Evolutionary conservation across 2,329 filamentous ascomycete genomes (phyloP), one percentile per base, ranked within the genome.

Genomic region (Drechslera avenae): DNA sequence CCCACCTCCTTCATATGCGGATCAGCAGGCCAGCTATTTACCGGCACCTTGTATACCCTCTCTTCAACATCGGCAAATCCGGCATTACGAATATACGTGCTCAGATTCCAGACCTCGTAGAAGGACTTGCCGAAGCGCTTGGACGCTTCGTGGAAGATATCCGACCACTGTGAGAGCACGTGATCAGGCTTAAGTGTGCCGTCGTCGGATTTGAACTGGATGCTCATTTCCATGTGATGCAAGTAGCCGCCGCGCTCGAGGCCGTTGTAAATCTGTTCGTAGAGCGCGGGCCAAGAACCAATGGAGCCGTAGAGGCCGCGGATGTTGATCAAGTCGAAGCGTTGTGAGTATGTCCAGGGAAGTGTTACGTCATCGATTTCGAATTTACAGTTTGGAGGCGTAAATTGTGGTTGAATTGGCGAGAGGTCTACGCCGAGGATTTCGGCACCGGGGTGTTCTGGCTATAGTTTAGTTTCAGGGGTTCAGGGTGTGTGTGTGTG

Each of bases 341-440:
- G 41, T 1, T 37, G 26, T 1, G 64, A 63, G 30, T 59, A 70
- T 1, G 73, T 75, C 76, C 76, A 79, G 14, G 61, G 60, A 2
- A 62, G 57, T 3, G 67, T 72, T 14, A 73, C 60, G 48, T 79
- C 77, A 58, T 79, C 78, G 39, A 80, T 68, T 46, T 78, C 73
- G 59, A 79, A 79, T 30, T 66, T 66, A 53, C 70, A 72, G 56
- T 79, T 79, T 4, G 74, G 70, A 0, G 77, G 76, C 0, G 75
- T 66, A 66, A 76, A 75, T 32, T 56, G 53, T 2, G 77, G 78
- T 54, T 81, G 78, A 34, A 78, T 80, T 19, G 78, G 76, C 2
- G 73, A 75, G 36, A 80, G 70, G 59, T 80, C 78, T 16, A 73
- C 72, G 23, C 78, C 79, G 5, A 73, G 72, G 32, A 82, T 73